Evolutionary conservation across 169 alveolate species (phyloP), one percentile per base, ranked within the genome.

Genomic region (Plasmodium reichenowi): DNA sequence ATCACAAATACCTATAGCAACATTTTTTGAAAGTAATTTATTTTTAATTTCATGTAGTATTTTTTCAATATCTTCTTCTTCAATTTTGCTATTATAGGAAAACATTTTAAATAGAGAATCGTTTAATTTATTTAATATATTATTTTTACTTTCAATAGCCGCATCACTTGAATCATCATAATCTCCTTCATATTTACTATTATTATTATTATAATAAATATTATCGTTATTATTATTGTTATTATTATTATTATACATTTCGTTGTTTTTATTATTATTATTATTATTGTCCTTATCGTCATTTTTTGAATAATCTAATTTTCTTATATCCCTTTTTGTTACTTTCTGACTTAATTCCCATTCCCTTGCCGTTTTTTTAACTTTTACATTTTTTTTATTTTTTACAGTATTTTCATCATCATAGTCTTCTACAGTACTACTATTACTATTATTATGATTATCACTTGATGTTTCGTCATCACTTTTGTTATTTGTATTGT

Each of bases 1-100:
- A 64, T 96, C 94, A 17, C 98, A 97, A 47, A 97, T 96, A 74
- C 95, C 98, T 70, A 94, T 90, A 3, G 98, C 98, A 9, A 97
- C 99, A 93, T 97, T 97, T 88, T 97, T 97, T 66, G 94, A 96
- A 88, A 96, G 92, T 9, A 97, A 91, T 56, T 93, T 88, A 26
- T 93, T 92, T 72, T 95, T 93, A 73, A 97, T 94, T 24, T 93
- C 91, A 47, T 95, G 96, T 87, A 97, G 56, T 10, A 96, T 93
- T n/a, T 97, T 96, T 22, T 94, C 92, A 13, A 97, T 87, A 88
- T 96, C 98, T 68, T 93, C 96, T 76, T 96, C 96, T 20, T 96
- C 94, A 56, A 97, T 74, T 45, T 87, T 94, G 86, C 96, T 96
- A 83, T 96, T 93, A 83, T 96, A 88, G 2, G 96, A 95, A 15